Conservation (phyloP, 345 rosid species). For the Gossypium australe region DNA sequence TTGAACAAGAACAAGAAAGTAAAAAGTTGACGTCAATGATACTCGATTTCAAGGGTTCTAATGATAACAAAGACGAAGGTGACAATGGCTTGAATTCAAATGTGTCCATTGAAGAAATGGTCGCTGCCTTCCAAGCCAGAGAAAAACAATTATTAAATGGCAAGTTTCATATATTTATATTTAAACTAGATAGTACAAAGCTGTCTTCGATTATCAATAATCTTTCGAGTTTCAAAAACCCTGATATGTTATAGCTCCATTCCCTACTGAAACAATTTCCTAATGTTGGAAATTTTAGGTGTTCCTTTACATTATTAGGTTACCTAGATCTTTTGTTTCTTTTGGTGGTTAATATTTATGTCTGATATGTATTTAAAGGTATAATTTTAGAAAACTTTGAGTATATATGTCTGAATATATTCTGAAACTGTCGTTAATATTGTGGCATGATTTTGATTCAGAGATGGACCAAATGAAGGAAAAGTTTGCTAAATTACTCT, state of each 20-base stretch:
- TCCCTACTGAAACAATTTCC: no score
- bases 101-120: constrained; percentile 1
- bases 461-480: constrained; percentile 64
- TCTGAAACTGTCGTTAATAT: not conserved
- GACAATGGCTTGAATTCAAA: not conserved
- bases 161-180: not conserved
- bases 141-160: constrained; percentile 37
- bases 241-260: not conserved
- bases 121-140: constrained; percentile 24
- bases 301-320: no score
- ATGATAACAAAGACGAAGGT: constrained; percentile 22
- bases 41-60: constrained; percentile 52
- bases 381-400: no score
- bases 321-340: no score
- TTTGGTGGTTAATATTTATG: no score
- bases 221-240: not conserved
- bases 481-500: constrained; percentile 49
- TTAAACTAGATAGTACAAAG: no score
- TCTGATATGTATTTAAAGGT: no score
- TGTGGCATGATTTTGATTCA: constrained; percentile 21
- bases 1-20: constrained; percentile 57
- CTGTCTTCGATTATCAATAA: no score
- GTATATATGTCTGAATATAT: no score
- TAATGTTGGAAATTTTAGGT: no score
- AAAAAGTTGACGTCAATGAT: not conserved